Evolutionary conservation across 1,139 yeast genomes (phyloP), one percentile per base, ranked within the genome.

Genomic region (Saccharomyces hybrid): DNA sequence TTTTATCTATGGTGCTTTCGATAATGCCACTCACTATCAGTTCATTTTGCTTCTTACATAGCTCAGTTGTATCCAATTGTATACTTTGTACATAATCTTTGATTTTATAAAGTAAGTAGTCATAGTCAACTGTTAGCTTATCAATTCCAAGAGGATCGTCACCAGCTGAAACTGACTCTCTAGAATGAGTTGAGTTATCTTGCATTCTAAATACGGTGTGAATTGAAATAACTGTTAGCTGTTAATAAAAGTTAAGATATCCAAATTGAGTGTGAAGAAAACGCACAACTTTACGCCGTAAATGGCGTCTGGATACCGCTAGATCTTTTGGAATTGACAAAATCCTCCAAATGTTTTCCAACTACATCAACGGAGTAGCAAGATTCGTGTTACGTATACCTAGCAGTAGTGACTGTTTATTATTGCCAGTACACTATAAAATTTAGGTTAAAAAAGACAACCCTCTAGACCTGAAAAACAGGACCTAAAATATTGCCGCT

Each of bases 91-190:
- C 74, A 52, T 76, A 75, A 58, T 83, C 86, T 54, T 78, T 76
- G 55, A 86, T 82, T 65, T 79, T 80, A 68, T 74, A 83, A 64
- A 85, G 65, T 47, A 86, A 68, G 61, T 83, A 83, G 62, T 86
- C 93, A 64, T 79, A 85, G 53, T 78, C 78, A 38, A 82, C 71
- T 0, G 87, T 80, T 50, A 86, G 71, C 56, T 78, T 75, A 60
- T 80, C 78, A 31, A 86, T 75, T 27, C 83, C 81, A 29, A 86
- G 72, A 0, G 90, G 89, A 64, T 86, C 91, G 29, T 77, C 79
- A 12, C 74, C 76, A 51, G 47, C 27, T 2, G 50, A 21, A 16
- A 6, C 34, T 16, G 42, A 27, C 46, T 42, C 51, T 48, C 44
- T 38, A 11, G 44, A 38, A 38, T 38, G 44, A 38, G 24, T 38